Evolutionary conservation across 257 asterid genomes (phyloP), one percentile per base, ranked within the genome.

Genomic region (Buddleja alternifolia): DNA sequence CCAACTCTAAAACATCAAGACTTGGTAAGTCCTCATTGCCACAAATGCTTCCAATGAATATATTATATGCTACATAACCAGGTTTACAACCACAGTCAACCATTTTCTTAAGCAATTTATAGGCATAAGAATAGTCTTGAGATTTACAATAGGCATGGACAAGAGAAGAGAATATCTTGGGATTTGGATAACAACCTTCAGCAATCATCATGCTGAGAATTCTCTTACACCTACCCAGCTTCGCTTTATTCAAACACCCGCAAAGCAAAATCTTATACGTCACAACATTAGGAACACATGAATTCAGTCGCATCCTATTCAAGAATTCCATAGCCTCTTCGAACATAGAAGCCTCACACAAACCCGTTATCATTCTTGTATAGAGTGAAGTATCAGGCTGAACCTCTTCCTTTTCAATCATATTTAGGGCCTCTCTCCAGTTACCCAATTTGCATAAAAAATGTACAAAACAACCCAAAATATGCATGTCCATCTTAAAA

Each of bases 291-390:
- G 99, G 99, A 69, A 85, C 73, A 69, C 97, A 93, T 1, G 96
- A 87, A 77, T 67, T 57, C 11, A 85, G 75, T 45, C 97, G 81
- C 99, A 93, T 90, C 73, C 85, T 69, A 73, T 75, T 74, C 85
- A 93, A 81, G 73, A 90, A 82, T 57, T 90, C 90, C 99, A 93
- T 90, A 63, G 96, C 97, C 83, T 90, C 99, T 70, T 85, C 96
- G 72, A 93, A 93, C 74, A 84, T 76, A 9, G 96, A 93, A 60
- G 90, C 96, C 83, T 93, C 96, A 19, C 97, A 93, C 75, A 93
- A 82, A 57, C 99, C 99, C 57, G 69, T 77, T 52, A 93, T 93
- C 99, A 93, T 90, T 60, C 75, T 74, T 4, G 99, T 93, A 73
- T 90, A 93, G 7, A 88, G 71, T 55, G 84, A 64, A 16, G 97